Base-by-base conservation (phyloP, 140 eudicot species). In the Artemisia princeps region DNA sequence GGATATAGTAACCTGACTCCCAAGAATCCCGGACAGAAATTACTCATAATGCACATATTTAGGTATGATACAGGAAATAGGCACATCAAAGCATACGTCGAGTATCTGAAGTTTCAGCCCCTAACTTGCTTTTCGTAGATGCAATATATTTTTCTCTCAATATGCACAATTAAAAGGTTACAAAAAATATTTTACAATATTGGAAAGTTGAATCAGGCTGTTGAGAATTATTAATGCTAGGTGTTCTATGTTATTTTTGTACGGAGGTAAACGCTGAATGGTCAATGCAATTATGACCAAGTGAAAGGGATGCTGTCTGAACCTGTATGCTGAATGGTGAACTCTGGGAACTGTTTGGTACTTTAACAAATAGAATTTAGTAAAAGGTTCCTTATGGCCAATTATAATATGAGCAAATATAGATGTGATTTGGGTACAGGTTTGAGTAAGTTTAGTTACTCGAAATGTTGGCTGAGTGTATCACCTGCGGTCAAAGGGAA, bases 1-100 rank as follows among this genome's bases (percentile, higher is more conserved):
- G 70, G 70, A 71, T 46, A 13, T 28, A 60, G 10, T 48, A 71
- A 71, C 26, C 49, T 50, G 54, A 60, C 62, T 45, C 60, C 50
- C 63, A 30, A 62, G 54, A 62, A 50, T 53, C 23, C 14, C 3
- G 11, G 44, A 52, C 44, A 37, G 44, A 37, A 37, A 37, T 6
- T 37, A 37, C 44, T 37, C 44, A 37, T 30, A 30, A 30, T 37
- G 44, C 33, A 26, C 33, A 4, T 6, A 26, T 26, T 26, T 26
- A 26, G 33, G 33, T 26, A 26, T 26, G 33, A 26, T 26, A 26
- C 33, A 26, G 33, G 33, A 26, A 26, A 26, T 37, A 37, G 44
- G 44, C 44, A 37, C 44, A 37, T 37, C 44, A 37, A 7, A 37
- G 44, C 9, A 37, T 26, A 37, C 44, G 10, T 60, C 10, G 58